These are phyloP conservation scores for Boletus reticulatus DNA, from an alignment of 768 basidiomycete species.

Conservation along the genomic window DNA sequence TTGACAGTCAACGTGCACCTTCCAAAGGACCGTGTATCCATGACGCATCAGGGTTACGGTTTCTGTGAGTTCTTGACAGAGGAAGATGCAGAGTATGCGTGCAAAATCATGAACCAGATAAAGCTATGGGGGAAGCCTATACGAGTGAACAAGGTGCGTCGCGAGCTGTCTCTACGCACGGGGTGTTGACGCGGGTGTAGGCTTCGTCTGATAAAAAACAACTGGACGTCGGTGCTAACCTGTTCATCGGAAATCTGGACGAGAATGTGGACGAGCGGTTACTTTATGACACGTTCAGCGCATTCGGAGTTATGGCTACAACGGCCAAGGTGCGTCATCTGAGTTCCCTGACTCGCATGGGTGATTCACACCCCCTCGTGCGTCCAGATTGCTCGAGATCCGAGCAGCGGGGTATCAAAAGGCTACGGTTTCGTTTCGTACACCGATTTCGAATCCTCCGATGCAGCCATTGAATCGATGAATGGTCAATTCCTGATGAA, in stretches of 20 bases:
- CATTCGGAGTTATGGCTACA: constrained; percentile 90
- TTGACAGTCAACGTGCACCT: constrained; percentile 90
- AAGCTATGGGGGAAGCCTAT: constrained; percentile 99
- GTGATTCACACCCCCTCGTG: constrained; percentile 1
- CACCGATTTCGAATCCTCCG: constrained; percentile 96
- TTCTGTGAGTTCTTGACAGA: constrained; percentile 99
- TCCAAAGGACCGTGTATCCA: constrained; percentile 97
- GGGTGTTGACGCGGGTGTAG: constrained; percentile 39
- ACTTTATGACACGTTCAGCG: constrained; percentile 92
- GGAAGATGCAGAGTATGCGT: constrained; percentile 99
- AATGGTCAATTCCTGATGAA: constrained; percentile 98
- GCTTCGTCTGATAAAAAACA: constrained; percentile 98
- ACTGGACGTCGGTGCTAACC: constrained; percentile 94
- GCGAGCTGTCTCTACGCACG: background rate
- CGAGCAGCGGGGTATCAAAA: constrained; percentile 80
- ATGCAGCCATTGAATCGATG: constrained; percentile 96
- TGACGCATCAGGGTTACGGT: constrained; percentile 98
- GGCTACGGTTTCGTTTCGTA: constrained; percentile 98
- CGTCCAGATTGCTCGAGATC: constrained; percentile 85
- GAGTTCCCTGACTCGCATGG: background rate
- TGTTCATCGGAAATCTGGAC: constrained; percentile 95
- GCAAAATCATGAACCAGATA: constrained; percentile 99
- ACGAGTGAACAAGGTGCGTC: constrained; percentile 94
- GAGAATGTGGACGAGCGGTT: constrained; percentile 92
- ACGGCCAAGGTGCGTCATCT: constrained; percentile 66